Conservation (phyloP, 805 yeast species). For the Hanseniaspora nectarophila region DNA sequence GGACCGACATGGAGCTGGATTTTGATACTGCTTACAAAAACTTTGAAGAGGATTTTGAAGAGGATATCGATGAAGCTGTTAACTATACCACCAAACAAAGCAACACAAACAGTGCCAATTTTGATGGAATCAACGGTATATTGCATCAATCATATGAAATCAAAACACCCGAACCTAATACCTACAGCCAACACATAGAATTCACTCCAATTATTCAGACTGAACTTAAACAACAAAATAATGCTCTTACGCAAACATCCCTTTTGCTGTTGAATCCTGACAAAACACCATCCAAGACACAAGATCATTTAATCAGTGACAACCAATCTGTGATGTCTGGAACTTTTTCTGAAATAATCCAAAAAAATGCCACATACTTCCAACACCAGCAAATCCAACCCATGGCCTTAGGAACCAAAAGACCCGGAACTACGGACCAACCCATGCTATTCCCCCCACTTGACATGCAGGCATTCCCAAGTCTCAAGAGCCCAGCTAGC, state of each 20-base stretch:
- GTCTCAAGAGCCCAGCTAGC: neutral
- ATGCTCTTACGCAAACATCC: neutral
- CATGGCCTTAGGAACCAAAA: neutral
- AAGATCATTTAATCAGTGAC: neutral
- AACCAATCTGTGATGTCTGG: neutral
- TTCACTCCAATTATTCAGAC: neutral
- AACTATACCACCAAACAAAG: neutral
- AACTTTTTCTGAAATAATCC: neutral
- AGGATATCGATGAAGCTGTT: neutral
- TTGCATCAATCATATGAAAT: neutral
- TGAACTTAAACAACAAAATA: neutral
- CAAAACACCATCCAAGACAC: neutral
- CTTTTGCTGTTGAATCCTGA: neutral
- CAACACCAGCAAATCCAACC: neutral
- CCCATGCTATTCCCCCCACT: neutral
- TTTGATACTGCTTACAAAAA: conserved; percentile 29
- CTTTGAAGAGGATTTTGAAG: conserved; percentile 17
- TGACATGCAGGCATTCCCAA: neutral
- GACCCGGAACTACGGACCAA: neutral
- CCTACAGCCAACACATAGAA: neutral
- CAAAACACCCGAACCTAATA: neutral
- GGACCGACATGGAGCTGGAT: conserved; percentile 24
- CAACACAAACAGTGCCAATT: no score
- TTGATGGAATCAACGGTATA: no score
- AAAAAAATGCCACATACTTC: neutral